phyloP scores from a whole-genome alignment of 2,329 filamentous ascomycete genomes.

The Helminthosporium solani region DNA sequence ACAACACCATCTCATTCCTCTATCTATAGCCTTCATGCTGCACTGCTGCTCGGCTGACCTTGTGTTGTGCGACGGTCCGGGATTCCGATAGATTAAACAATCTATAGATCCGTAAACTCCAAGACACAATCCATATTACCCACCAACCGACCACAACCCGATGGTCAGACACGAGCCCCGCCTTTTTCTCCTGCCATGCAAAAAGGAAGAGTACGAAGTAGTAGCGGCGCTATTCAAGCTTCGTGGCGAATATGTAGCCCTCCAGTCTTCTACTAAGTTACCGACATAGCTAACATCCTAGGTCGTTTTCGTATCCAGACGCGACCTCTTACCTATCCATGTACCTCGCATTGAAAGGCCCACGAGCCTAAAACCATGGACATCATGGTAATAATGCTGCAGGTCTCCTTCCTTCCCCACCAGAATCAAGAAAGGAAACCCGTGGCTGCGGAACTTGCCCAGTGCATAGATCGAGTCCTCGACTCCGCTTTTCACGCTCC shows the following conservation, averaged over 20 bases:
- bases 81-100: conserved; percentile 22
- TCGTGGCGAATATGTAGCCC: not conserved
- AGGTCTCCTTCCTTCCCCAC: too few relatives aligned
- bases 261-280: too few relatives aligned
- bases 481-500: conserved; percentile 1
- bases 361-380: too few relatives aligned
- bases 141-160: conserved; percentile 6
- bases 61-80: conserved; percentile 10
- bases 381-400: too few relatives aligned
- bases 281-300: too few relatives aligned
- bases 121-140: conserved; percentile 11
- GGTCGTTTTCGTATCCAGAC: not conserved
- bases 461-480: too few relatives aligned
- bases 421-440: too few relatives aligned
- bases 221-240: conserved; percentile 12
- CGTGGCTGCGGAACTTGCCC: too few relatives aligned
- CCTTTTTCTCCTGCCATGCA: conserved; percentile 8
- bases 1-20: too few relatives aligned
- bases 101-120: conserved; percentile 17
- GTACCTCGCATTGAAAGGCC: too few relatives aligned
- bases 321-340: too few relatives aligned
- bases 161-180: conserved; percentile 12
- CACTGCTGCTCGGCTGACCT: conserved; percentile 2
- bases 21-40: too few relatives aligned
- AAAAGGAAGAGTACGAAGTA: not conserved